These are phyloP conservation scores for Orbilia brochopaga DNA, from an alignment of 2,329 filamentous ascomycete genomes.

Conservation along the genomic window DNA sequence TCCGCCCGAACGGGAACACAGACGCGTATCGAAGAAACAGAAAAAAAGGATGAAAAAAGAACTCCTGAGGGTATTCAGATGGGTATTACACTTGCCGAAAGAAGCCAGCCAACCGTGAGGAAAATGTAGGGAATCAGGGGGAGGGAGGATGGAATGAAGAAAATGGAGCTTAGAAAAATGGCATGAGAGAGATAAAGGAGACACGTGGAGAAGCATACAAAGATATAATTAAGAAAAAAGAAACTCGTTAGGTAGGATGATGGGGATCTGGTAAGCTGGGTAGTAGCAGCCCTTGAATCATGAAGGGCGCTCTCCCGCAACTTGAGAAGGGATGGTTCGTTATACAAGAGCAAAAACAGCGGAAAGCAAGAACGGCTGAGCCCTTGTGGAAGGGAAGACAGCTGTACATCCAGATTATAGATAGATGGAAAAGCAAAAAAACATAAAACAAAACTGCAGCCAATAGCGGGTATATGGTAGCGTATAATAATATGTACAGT, in stretches of 20 bases:
- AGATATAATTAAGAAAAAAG: constrained; percentile 15
- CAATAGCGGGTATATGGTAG: constrained; percentile 47
- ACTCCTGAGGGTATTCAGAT: constrained; percentile 50
- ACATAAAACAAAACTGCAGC: constrained; percentile 15
- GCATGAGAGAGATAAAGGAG: constrained; percentile 30
- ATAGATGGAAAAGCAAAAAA: too few species aligned
- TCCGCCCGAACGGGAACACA: constrained; percentile 20
- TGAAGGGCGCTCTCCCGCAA: constrained; percentile 41
- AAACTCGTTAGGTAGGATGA: constrained; percentile 42
- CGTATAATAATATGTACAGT: constrained; percentile 48
- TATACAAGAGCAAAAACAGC: constrained; percentile 37
- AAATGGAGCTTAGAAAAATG: too few species aligned
- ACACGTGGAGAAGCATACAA: constrained; percentile 17
- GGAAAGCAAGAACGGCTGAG: constrained; percentile 18
- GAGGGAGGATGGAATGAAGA: too few species aligned
- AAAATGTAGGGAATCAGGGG: constrained; percentile 12
- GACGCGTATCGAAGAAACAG: too few species aligned
- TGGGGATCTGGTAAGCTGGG: constrained; percentile 32
- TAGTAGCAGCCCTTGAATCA: constrained; percentile 44
- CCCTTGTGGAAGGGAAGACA: constrained; percentile 6
- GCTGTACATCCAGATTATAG: not conserved
- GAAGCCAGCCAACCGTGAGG: constrained; percentile 19
- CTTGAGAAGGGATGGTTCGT: constrained; percentile 11
- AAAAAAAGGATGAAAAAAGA: constrained; percentile 23
- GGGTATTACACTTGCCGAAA: constrained; percentile 49